These are phyloP conservation scores for Kalmanozyma brasiliensis DNA, from an alignment of 1,284 basidiomycete species.

Conservation along the genomic window DNA sequence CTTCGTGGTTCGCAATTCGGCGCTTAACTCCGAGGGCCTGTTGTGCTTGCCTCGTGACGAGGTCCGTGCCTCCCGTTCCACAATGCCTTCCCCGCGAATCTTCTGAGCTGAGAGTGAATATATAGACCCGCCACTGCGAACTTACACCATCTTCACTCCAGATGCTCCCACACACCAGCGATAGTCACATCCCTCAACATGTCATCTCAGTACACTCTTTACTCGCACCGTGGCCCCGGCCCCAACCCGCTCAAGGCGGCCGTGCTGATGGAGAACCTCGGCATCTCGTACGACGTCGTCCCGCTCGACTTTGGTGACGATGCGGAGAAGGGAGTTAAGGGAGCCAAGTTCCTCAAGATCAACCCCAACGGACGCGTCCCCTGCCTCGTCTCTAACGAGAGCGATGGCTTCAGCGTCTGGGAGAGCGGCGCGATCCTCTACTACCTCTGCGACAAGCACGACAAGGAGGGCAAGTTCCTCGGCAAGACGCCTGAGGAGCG, in stretches of 20 bases:
- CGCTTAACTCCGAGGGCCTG: no score
- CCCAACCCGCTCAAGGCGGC: conserved; percentile 63
- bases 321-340: conserved; percentile 59
- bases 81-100: no score
- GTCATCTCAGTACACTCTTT: conserved; percentile 59
- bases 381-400: conserved; percentile 58
- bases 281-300: conserved; percentile 54
- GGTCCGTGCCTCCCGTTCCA: no score
- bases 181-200: conserved; percentile 2
- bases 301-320: conserved; percentile 56
- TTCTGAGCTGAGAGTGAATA: not conserved
- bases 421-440: conserved; percentile 57
- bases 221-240: conserved; percentile 54
- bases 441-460: conserved; percentile 60
- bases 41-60: no score
- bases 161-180: not conserved
- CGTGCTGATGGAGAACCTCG: conserved; percentile 58
- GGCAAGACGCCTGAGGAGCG: conserved; percentile 52
- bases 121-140: no score
- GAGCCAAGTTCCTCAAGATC: conserved; percentile 53
- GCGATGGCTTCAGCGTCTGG: conserved; percentile 54
- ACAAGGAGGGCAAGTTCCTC: conserved; percentile 39
- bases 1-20: no score
- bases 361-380: conserved; percentile 62
- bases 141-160: no score